Evolutionary conservation across 106 monocot genomes (phyloP).

Genomic region (Dactylorhiza incarnata): DNA sequence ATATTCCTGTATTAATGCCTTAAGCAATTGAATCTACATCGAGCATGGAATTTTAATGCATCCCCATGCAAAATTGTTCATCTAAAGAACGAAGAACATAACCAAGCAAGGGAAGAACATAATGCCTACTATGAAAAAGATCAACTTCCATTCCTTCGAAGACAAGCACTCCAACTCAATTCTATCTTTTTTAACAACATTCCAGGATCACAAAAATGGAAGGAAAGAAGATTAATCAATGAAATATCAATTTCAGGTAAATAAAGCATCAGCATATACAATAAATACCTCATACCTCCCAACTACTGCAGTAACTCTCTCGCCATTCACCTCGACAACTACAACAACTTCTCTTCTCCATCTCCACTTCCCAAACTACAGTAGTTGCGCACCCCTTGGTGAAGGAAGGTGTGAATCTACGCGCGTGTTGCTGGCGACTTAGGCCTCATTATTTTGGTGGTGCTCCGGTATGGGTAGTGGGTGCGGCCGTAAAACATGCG

Average conservation of each 20-base stretch:
- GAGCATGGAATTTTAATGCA: too few relatives aligned
- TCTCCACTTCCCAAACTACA: background rate
- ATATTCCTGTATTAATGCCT: too few relatives aligned
- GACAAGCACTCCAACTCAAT: background rate
- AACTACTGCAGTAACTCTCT: slow-evolving; percentile 11
- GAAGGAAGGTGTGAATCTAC: slow-evolving; percentile 8
- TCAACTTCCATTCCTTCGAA: background rate
- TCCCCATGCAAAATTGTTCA: background rate
- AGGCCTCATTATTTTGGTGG: slow-evolving; percentile 8
- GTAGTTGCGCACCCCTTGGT: background rate
- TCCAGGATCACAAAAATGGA: background rate
- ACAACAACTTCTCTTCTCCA: background rate
- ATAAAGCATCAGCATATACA: background rate
- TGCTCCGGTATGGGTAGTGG: too few relatives aligned
- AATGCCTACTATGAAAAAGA: background rate
- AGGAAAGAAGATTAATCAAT: background rate
- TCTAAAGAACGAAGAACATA: background rate
- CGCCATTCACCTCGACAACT: slow-evolving; percentile 9
- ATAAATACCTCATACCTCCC: slow-evolving; percentile 10
- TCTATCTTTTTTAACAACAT: background rate
- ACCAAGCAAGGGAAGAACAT: background rate
- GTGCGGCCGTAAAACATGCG: too few relatives aligned
- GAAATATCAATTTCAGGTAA: background rate
- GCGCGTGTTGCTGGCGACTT: background rate
- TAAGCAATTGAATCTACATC: too few relatives aligned